phyloP scores from a whole-genome alignment of 1,284 basidiomycete genomes.

The Microbotryum intermedium region DNA sequence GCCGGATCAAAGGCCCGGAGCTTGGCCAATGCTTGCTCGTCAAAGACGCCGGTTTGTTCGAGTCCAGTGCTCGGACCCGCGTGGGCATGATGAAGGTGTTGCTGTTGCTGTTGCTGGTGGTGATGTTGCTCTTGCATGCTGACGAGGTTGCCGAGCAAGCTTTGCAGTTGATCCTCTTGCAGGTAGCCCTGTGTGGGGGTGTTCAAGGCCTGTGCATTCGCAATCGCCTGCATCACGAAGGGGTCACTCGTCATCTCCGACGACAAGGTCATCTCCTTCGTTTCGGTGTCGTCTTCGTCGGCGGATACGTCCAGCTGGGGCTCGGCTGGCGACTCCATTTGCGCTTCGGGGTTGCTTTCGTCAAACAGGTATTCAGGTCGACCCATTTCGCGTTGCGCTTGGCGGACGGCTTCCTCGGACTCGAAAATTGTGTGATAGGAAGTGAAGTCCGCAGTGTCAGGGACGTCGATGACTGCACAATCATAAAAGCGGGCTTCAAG shows the following conservation, averaged over 20 bases:
- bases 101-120: background rate
- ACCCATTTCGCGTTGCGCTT: slow-evolving; percentile 5
- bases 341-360: background rate
- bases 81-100: background rate
- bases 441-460: slow-evolving; percentile 8
- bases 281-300: background rate
- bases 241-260: slow-evolving; percentile 1
- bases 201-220: too few relatives aligned
- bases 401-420: slow-evolving; percentile 1
- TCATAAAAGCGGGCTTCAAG: too few relatives aligned
- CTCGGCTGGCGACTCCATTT: slow-evolving; percentile 2
- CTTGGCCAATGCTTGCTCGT: too few relatives aligned
- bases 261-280: slow-evolving; percentile 2
- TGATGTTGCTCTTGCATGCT: background rate
- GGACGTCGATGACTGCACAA: slow-evolving; percentile 6
- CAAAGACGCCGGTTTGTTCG: background rate
- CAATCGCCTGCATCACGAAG: background rate
- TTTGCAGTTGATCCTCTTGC: background rate
- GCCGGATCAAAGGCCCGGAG: background rate
- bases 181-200: background rate
- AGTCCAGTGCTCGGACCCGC: background rate
- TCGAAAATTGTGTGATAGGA: slow-evolving; percentile 3
- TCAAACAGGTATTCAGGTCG: background rate
- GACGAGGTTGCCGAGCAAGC: background rate
- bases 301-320: background rate